Conservation (phyloP, 306 rosid species). For the Citrullus mucosospermus region DNA sequence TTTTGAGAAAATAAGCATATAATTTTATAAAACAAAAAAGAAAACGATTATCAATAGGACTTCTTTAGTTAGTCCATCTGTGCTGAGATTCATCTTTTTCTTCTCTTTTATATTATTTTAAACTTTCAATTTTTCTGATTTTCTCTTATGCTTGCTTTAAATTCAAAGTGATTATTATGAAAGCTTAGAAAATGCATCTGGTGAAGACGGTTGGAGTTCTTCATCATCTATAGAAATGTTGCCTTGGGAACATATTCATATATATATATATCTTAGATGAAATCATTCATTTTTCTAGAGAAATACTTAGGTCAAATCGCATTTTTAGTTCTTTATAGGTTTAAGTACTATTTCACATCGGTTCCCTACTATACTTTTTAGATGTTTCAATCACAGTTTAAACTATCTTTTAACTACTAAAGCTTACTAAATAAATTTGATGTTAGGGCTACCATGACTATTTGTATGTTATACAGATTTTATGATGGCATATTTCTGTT, state of each 20-base stretch:
- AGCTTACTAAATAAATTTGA: not conserved
- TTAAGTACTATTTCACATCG: too few relatives aligned
- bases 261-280: not conserved
- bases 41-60: too few relatives aligned
- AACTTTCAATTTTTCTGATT: not conserved
- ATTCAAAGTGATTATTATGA: not conserved
- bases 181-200: not conserved
- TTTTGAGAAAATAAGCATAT: too few relatives aligned
- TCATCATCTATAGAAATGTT: not conserved
- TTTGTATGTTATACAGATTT: not conserved
- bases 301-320: not conserved
- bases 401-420: not conserved
- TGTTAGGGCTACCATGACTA: not conserved
- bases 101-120: too few relatives aligned
- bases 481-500: not conserved
- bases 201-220: not conserved
- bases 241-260: too few relatives aligned
- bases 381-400: not conserved
- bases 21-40: too few relatives aligned
- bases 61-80: not conserved
- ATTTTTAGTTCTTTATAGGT: not conserved
- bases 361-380: not conserved
- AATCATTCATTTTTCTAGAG: not conserved
- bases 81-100: not conserved
- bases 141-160: not conserved